Evolutionary conservation across 495 filamentous ascomycete genomes (phyloP), one percentile per base, ranked within the genome.

Genomic region (Rusavskia elegans): DNA sequence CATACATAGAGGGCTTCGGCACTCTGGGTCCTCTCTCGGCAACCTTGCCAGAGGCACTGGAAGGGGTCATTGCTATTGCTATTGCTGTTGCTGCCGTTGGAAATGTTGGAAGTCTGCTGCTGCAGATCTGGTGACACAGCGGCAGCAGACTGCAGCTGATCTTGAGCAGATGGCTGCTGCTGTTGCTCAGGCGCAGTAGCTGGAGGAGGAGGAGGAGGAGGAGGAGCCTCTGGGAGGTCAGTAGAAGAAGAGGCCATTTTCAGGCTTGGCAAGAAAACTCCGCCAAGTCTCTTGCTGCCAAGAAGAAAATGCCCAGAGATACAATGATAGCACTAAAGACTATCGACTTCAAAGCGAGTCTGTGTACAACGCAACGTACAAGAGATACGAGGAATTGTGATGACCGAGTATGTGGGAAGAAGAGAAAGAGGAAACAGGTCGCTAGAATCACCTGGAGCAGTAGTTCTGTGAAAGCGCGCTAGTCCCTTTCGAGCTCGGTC

Each of bases 1-100:
- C 88, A 74, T 80, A 97, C 90, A 67, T 96, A 98, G 59, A 98
- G 86, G 50, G 76, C 67, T 62, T 95, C 89, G 17, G 90, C 79
- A 13, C 80, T 81, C 41, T 77, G 68, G 61, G 83, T 89, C 56
- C 85, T 81, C 63, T 98, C 88, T 51, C 75, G 75, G 62, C 90
- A 98, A 51, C 80, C 79, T 39, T 79, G 74, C 90, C 90, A 98
- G 66, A 89, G 84, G 63, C 90, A 98, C 6, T 75, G 66, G 21
- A 93, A 74, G 54, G 80, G 78, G 59, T 88, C 81, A 54, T 56
- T 53, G 10, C 44, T 14, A 30, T 53, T 53, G 27, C 51, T 25
- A 5, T 55, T 55, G 11, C 39, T 14, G 37, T 53, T 53, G 29
- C 44, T 35, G 13, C 40, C 45, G 19, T 59, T 57, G 13, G 59